Percentiles rank a stretch among this genome's conserved stretches.
These are phyloP conservation scores for Tetracladium maxilliforme DNA, from an alignment of 2,329 filamentous ascomycete genomes.

Conservation along the genomic window DNA sequence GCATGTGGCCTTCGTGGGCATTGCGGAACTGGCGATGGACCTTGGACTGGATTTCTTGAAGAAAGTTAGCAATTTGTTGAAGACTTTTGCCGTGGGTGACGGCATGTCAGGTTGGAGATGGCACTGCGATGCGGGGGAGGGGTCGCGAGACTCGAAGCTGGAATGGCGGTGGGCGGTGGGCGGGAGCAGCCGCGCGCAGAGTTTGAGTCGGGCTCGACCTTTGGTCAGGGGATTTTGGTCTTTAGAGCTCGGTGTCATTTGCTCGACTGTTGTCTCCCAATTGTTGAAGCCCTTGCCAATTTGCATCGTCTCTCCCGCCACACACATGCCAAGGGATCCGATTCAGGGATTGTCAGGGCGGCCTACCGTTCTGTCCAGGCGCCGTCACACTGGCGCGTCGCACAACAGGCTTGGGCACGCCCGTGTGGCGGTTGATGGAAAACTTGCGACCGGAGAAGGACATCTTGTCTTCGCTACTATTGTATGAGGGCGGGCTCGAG, in stretches of 20 bases:
- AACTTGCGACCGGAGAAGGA: slow-evolving; percentile 43
- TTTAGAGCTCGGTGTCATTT: not conserved
- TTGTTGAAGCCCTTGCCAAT: too few relatives aligned
- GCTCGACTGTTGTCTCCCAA: not conserved
- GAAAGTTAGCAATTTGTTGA: slow-evolving; percentile 1
- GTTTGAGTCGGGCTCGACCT: not conserved
- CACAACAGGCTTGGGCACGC: slow-evolving; percentile 31
- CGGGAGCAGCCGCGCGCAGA: not conserved
- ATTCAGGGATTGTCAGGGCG: too few relatives aligned
- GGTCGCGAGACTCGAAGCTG: not conserved
- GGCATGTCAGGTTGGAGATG: not conserved
- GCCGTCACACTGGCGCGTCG: slow-evolving; percentile 39
- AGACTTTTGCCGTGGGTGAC: too few relatives aligned
- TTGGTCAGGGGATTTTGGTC: not conserved
- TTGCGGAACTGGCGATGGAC: slow-evolving; percentile 81
- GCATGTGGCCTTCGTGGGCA: slow-evolving; percentile 80
- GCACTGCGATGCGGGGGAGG: not conserved
- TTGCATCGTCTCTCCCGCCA: not conserved
- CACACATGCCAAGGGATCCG: slow-evolving; percentile 4
- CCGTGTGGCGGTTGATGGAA: slow-evolving; percentile 52
- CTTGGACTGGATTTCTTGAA: slow-evolving; percentile 62
- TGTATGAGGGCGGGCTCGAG: not conserved
- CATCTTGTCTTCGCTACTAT: slow-evolving; percentile 6
- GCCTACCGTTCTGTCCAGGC: slow-evolving; percentile 38
- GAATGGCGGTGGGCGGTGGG: not conserved